Percentiles rank a stretch among this genome's conserved stretches.
Evolutionary conservation across 73 alveolate species (phyloP).

Genomic region (Paramecium bursaria): DNA sequence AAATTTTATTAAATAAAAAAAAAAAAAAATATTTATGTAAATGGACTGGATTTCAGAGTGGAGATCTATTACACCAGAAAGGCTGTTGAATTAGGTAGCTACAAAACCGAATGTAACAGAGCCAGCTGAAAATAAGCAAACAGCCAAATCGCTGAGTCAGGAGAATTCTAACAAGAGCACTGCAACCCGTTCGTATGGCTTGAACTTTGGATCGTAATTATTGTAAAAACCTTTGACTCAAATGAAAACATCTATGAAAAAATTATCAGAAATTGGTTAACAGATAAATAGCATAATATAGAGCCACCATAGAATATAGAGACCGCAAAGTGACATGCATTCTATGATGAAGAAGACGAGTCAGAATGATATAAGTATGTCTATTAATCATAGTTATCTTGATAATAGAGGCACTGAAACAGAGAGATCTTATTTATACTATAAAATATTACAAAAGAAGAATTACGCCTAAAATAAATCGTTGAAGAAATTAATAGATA

Average conservation of each 20-base stretch:
- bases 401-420: slow-evolving; percentile 56
- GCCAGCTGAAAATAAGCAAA: slow-evolving; percentile 53
- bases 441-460: slow-evolving; percentile 34
- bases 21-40: no score
- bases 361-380: slow-evolving; percentile 49
- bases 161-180: slow-evolving; percentile 11
- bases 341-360: slow-evolving; percentile 51
- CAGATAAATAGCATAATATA: slow-evolving; percentile 1
- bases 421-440: slow-evolving; percentile 38
- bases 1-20: no score
- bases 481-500: slow-evolving; percentile 33
- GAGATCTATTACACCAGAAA: slow-evolving; percentile 61
- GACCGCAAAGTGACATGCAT: slow-evolving; percentile 46
- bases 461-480: slow-evolving; percentile 16
- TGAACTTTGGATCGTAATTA: neutral
- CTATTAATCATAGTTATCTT: slow-evolving; percentile 40
- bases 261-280: slow-evolving; percentile 36
- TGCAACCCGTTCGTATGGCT: neutral
- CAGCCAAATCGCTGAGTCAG: slow-evolving; percentile 56
- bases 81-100: slow-evolving; percentile 9
- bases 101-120: slow-evolving; percentile 29
- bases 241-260: slow-evolving; percentile 29
- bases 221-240: slow-evolving; percentile 18
- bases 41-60: slow-evolving; percentile 2
- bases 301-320: neutral